Evolutionary conservation across 371 early-diverging fungal genomes (phyloP).

Genomic region (Thermomucor indicae-seudaticae): DNA sequence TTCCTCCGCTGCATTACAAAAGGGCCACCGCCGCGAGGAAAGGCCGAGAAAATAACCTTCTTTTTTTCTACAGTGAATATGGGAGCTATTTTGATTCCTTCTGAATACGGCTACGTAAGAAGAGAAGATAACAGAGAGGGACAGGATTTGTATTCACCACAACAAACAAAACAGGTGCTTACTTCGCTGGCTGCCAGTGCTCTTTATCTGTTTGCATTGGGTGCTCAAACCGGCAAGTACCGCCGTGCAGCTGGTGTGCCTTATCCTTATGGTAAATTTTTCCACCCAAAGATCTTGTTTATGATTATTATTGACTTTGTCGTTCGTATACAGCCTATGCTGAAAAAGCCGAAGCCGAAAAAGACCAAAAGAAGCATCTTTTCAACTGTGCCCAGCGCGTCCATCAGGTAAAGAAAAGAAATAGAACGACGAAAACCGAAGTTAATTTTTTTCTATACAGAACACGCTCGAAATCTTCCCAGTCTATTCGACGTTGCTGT

Average conservation of each 20-base stretch:
- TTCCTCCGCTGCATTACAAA: too few species aligned
- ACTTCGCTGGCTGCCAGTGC: constrained; percentile 37
- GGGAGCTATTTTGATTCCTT: constrained; percentile 43
- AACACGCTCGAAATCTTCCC: constrained; percentile 35
- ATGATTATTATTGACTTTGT: background rate
- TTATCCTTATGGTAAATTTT: constrained; percentile 51
- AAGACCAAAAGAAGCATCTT: constrained; percentile 48
- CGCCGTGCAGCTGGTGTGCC: constrained; percentile 60
- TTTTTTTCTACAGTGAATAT: too few species aligned
- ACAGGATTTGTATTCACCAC: background rate
- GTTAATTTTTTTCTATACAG: constrained; percentile 4
- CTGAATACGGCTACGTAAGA: constrained; percentile 60
- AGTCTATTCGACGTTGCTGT: constrained; percentile 26
- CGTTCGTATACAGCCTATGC: constrained; percentile 43
- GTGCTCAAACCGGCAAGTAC: constrained; percentile 47
- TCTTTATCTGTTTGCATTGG: constrained; percentile 43
- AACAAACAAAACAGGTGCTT: constrained; percentile 25
- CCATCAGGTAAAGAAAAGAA: constrained; percentile 40
- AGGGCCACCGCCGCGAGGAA: too few species aligned
- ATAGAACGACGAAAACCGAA: background rate
- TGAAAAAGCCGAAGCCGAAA: constrained; percentile 50
- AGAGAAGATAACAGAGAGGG: background rate
- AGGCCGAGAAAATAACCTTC: too few species aligned
- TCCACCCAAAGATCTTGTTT: background rate
- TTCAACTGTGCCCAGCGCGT: constrained; percentile 71